Base-by-base conservation (phyloP, 768 basidiomycete genomes). In the Agrocybe chaxingu region DNA sequence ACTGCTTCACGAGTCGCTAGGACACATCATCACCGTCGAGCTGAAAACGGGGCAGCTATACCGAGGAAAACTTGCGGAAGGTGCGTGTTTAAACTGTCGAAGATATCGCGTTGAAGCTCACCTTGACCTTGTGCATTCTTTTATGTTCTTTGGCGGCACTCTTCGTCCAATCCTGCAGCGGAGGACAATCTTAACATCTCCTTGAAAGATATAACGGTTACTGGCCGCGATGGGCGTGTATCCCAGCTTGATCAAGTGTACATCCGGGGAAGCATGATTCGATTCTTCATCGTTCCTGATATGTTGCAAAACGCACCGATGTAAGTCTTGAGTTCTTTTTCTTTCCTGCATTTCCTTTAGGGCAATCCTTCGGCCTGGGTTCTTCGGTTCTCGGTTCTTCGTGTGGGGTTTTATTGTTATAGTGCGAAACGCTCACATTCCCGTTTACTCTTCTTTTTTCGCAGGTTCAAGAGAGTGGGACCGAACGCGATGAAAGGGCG, bases 251-350 rank as follows among this genome's bases (percentile, higher is more conserved):
- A 98, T 74, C 96, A 98, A 70, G 96, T 98, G 31, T 99, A 99
- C 71, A 99, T 99, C 60, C 80, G 97, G 60, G 97, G 97, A 51
- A 95, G 93, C 67, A 97, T 98, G 91, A 78, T 98, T 57, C 81
- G 97, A 57, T 98, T 97, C 77, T 96, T 98, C 74, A 98, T 98
- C 68, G 97, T 99, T 16, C 97, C 97, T 48, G 97, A 98, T 70
- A 98, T 99, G 91, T 76, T 99, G 59, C 91, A 98, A 66, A 98
- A 98, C 67, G 97, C 97, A 10, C 97, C 97, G 13, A 99, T 99
- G 97, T 95, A 65, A 48, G 48, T 55, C 38, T 52, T 19, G 30
- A 4, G 16, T 48, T 36, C 33, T 33, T 33, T 43, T 12, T 12
- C 16, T 48, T 13, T 30, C 11, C 30, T 24, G 6, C 36, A 29